A percentile compares a stretch with the other conserved stretches of the same genome.
These are phyloP conservation scores for Oryza coarctata DNA, from an alignment of 176 grass and related monocot genomes.

Conservation along the genomic window DNA sequence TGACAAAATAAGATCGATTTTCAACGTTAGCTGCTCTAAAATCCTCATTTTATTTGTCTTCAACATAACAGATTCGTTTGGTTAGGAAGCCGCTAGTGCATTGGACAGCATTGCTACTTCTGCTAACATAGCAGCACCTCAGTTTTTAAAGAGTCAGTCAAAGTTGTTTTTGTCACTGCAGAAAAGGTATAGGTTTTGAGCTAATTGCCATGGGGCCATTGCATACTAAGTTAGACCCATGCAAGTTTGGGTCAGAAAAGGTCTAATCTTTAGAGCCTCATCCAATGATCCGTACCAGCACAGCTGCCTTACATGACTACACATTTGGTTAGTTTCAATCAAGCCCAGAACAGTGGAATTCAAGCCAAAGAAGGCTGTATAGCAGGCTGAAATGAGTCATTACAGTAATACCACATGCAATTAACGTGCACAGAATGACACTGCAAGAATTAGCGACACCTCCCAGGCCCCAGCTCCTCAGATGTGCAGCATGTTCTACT, in stretches of 20 bases:
- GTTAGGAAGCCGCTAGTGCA: not conserved
- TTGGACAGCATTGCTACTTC: not conserved
- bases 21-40: not conserved
- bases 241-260: conserved; percentile 24
- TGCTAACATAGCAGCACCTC: not conserved
- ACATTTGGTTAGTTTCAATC: conserved; percentile 5
- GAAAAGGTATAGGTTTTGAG: not conserved
- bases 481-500: not conserved
- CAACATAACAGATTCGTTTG: not conserved
- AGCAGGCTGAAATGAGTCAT: conserved; percentile 26
- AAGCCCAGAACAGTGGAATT: conserved; percentile 15
- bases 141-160: not conserved
- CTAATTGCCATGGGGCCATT: not conserved
- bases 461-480: conserved; percentile 14
- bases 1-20: not conserved
- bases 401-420: not conserved
- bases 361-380: conserved; percentile 1
- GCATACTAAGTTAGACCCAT: not conserved
- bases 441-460: not conserved
- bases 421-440: not conserved
- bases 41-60: not conserved
- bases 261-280: not conserved
- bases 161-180: not conserved
- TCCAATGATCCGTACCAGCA: not conserved
- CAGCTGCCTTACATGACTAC: conserved; percentile 4